These are phyloP conservation scores for Neoascochyta sp. DNA, from an alignment of 2,329 filamentous ascomycete species.

Conservation along the genomic window DNA sequence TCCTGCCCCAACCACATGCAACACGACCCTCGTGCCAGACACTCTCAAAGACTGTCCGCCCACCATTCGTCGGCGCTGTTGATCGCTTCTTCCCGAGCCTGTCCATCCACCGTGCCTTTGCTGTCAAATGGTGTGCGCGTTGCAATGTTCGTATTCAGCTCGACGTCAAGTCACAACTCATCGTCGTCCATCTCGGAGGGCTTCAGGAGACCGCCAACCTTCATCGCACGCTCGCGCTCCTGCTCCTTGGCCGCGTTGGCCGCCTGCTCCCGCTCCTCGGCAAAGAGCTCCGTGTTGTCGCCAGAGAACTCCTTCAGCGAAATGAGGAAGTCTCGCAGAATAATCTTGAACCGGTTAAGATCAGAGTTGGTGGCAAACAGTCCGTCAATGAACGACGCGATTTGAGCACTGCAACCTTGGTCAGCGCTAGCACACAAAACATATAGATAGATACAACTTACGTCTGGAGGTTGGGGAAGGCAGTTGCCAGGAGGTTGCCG, in stretches of 20 bases:
- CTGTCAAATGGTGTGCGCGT: slow-evolving; percentile 39
- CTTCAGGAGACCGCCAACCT: slow-evolving; percentile 93
- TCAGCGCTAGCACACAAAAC: not conserved
- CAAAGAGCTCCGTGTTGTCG: slow-evolving; percentile 90
- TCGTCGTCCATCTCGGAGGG: slow-evolving; percentile 87
- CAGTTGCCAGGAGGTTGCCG: slow-evolving; percentile 75
- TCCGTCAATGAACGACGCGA: slow-evolving; percentile 83
- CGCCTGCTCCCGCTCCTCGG: slow-evolving; percentile 91
- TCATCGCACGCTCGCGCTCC: slow-evolving; percentile 87
- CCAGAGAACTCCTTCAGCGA: slow-evolving; percentile 95
- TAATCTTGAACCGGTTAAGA: slow-evolving; percentile 90
- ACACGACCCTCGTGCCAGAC: not conserved
- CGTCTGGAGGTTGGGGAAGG: slow-evolving; percentile 90
- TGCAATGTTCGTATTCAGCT: slow-evolving; percentile 35
- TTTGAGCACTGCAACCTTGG: slow-evolving; percentile 65
- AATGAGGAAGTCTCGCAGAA: slow-evolving; percentile 94
- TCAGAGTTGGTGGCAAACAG: slow-evolving; percentile 85
- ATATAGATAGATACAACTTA: slow-evolving; percentile 52
- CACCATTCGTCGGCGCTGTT: slow-evolving; percentile 44
- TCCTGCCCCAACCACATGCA: too few relatives aligned
- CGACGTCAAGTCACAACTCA: slow-evolving; percentile 72
- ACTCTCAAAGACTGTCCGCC: slow-evolving; percentile 7
- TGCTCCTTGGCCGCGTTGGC: slow-evolving; percentile 79
- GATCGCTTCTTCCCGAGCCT: slow-evolving; percentile 11
- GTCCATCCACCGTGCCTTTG: slow-evolving; percentile 7